Base-by-base conservation (phyloP, 2,329 filamentous ascomycete genomes). In the Alternaria postmessia region DNA sequence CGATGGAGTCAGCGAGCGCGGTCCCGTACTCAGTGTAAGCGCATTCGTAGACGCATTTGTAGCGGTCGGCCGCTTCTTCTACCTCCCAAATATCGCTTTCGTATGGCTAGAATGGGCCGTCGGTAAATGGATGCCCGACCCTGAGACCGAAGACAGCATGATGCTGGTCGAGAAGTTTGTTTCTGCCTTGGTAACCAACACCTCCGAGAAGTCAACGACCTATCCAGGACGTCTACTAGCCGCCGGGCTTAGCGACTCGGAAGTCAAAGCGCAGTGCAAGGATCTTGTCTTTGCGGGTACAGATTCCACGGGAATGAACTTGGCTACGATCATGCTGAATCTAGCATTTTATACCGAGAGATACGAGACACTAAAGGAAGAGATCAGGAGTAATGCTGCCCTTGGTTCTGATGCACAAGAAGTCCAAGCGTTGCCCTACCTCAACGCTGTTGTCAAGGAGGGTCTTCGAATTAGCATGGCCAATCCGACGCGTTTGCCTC, bases 41-140 rank as follows among this genome's bases (percentile, higher is more conserved):
- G 79, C 46, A 0, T 87, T 87, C 66, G 84, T 88, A 12, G 82
- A 87, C 68, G 78, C 81, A 3, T 84, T 85, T 64, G 85, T 87
- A 3, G 84, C 81, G 5, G 81, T 86, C 7, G 84, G 84, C 0
- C 76, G 83, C 4, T 85, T 87, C 67, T 86, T 85, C 69, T 85
- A 85, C 63, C 68, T 87, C 1, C 83, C 83, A 1, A 81, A 76
- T 24, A 72, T 62, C 44, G 65, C 78, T 3, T 83, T 84, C 58
- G 57, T 74, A 12, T 68, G 76, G 14, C 63, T 82, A 22, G 81
- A 83, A 38, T 78, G 76, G 60, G 63, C 66, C 16, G 59, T 76
- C 1, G 67, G 74, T 9, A 79, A 80, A 58, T 73, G 76, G 41
- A 74, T 74, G 4, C 67, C 75, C 5, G 77, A 77, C 32, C 63